Percentiles rank a stretch among this genome's conserved stretches.
phyloP scores from a whole-genome alignment of 2,329 filamentous ascomycete species.

The Erysiphe neolycopersici region DNA sequence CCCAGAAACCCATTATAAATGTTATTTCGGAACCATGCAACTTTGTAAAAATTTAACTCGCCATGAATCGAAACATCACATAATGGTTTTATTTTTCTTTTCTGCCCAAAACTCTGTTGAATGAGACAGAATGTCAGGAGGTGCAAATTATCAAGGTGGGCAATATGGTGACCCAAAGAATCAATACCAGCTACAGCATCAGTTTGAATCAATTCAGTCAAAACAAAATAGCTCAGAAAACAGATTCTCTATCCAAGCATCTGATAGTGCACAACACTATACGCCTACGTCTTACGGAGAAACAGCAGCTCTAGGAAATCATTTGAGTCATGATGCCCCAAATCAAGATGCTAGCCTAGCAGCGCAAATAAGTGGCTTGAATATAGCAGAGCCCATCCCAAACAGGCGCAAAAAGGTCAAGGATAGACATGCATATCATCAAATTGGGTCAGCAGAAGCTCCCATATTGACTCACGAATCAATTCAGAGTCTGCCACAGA shows the following conservation, averaged over 20 bases:
- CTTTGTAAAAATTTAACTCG: not conserved
- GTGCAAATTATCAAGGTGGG: not conserved
- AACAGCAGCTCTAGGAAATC: slow-evolving; percentile 4
- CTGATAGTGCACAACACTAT: not conserved
- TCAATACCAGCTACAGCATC: not conserved
- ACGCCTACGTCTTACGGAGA: slow-evolving; percentile 12
- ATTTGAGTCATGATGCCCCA: slow-evolving; percentile 12
- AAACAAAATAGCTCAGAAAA: no score
- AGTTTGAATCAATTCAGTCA: not conserved
- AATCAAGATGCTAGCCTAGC: slow-evolving; percentile 26
- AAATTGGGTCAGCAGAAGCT: slow-evolving; percentile 42
- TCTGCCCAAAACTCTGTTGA: not conserved
- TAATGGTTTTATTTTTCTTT: not conserved
- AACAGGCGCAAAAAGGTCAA: slow-evolving; percentile 54
- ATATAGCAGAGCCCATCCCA: slow-evolving; percentile 26
- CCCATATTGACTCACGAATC: slow-evolving; percentile 45
- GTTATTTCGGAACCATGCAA: not conserved
- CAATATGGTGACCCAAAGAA: not conserved
- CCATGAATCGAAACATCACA: not conserved
- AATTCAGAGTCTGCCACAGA: slow-evolving; percentile 26
- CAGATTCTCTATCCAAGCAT: no score
- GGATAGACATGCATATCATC: slow-evolving; percentile 79
- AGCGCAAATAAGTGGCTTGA: slow-evolving; percentile 56
- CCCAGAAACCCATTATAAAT: not conserved
- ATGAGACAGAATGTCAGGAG: not conserved